phyloP scores from a whole-genome alignment of 1,284 basidiomycete genomes.

The Vanrija sp. region DNA sequence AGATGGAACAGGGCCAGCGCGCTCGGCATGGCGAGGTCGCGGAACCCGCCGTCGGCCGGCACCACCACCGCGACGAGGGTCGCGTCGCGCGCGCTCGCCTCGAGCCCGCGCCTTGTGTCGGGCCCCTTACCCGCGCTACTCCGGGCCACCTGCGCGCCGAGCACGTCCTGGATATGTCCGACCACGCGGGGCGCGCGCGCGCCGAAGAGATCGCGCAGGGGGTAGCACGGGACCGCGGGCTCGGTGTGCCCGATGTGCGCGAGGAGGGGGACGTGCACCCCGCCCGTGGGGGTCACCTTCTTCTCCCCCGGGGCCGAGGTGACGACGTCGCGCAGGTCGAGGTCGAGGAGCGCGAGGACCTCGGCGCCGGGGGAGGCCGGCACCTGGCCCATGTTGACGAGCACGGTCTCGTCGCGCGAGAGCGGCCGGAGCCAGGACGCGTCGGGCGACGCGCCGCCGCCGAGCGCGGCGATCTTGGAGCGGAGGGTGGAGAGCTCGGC shows the following conservation, averaged over 20 bases:
- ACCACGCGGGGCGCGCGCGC: slow-evolving; percentile 2
- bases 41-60: slow-evolving; percentile 6
- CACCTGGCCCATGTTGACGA: slow-evolving; percentile 20
- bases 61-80: slow-evolving; percentile 13
- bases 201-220: slow-evolving; percentile 9
- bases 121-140: neutral
- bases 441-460: neutral
- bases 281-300: slow-evolving; percentile 1
- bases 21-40: slow-evolving; percentile 11
- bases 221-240: slow-evolving; percentile 16
- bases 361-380: slow-evolving; percentile 4
- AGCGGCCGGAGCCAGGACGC: slow-evolving; percentile 8
- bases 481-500: slow-evolving; percentile 2
- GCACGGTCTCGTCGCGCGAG: slow-evolving; percentile 7
- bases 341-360: slow-evolving; percentile 13
- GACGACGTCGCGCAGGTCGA: neutral
- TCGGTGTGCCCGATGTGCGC: slow-evolving; percentile 7
- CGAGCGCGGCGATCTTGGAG: neutral
- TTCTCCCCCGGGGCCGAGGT: neutral
- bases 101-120: neutral
- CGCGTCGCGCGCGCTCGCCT: neutral
- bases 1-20: slow-evolving; percentile 13
- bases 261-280: slow-evolving; percentile 17
- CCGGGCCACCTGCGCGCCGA: slow-evolving; percentile 8
- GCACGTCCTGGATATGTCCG: neutral